Base-by-base conservation (phyloP, 345 rosid species). In the Aethionema arabicum region DNA sequence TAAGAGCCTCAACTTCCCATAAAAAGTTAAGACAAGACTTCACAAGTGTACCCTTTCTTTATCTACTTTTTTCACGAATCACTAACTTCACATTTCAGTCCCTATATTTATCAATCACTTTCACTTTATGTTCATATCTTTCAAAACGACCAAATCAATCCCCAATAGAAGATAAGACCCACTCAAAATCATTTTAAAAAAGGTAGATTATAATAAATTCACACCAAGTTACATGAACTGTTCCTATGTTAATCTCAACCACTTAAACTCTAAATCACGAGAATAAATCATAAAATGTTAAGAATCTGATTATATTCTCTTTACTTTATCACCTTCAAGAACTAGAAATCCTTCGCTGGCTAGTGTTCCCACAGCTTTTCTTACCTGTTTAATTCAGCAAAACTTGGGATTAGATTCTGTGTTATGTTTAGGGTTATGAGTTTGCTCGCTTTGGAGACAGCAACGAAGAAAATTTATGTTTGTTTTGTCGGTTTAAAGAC, bases 261-360 rank as follows among this genome's bases (percentile, higher is more conserved):
- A 6, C 29, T 10, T 11, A 38, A 30, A 62, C 13, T 48, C 37
- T 11, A 47, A 1, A 48, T 8, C 37, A 61, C 6, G n/a, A 1
- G 10, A 46, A 46, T 7, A 47, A 37, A 32, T 16, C 35, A 43
- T 30, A 39, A 6, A 8, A 40, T 6, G 44, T 40, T 40, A 40
- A 33, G 14, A n/a, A 43, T 11, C 8, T 45, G 21, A 30, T 79
- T 79, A 90, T 42, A 83, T 61, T 59, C 99, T 79, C 76, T 81
- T 93, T 35, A 90, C 80, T 49, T 78, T 79, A 64, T 93, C 96
- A 16, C 95, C 97, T 13, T 81, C 88, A 55, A 68, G 41, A 38
- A 74, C 81, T 7, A 93, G 78, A 52, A 85, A 79, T 32, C 96
- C 95, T 64, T 90, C 96, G n/a, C 78, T 79, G 1, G 81, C 87